These are phyloP conservation scores for Pelagophyceae sp. DNA, from an alignment of 352 stramenopile species.

Conservation along the genomic window DNA sequence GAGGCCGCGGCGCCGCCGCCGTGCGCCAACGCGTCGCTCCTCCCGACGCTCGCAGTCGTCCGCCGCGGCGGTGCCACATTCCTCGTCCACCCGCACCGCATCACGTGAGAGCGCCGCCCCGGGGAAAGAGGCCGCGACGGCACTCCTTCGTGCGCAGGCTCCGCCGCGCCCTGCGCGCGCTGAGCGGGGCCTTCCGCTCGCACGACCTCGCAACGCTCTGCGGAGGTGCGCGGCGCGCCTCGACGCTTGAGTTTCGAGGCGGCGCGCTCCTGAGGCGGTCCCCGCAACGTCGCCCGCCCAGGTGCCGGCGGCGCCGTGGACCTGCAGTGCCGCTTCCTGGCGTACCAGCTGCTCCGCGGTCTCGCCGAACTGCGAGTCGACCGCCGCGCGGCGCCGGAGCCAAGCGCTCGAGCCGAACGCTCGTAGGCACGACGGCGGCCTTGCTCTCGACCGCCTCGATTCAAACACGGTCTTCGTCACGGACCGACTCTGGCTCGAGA, in stretches of 20 bases:
- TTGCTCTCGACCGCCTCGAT: not conserved
- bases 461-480: conserved; percentile 17
- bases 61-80: not conserved
- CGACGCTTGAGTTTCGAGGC: not conserved
- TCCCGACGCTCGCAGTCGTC: not conserved
- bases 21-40: no score
- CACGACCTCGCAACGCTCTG: no score
- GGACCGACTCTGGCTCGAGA: conserved; percentile 14
- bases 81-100: not conserved
- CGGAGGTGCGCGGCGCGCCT: no score
- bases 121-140: no score
- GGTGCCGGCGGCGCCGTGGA: conserved; percentile 14
- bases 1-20: no score
- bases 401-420: no score
- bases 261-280: no score
- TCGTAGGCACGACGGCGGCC: conserved; percentile 18
- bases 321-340: conserved; percentile 28
- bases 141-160: no score
- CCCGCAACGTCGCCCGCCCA: not conserved
- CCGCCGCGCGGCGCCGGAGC: no score
- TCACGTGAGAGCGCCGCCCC: no score
- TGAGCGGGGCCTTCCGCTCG: no score
- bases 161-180: not conserved
- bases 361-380: not conserved
- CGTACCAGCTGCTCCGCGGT: conserved; percentile 28